phyloP scores from a whole-genome alignment of 1,284 basidiomycete species.

The Psilocybe mexicana region DNA sequence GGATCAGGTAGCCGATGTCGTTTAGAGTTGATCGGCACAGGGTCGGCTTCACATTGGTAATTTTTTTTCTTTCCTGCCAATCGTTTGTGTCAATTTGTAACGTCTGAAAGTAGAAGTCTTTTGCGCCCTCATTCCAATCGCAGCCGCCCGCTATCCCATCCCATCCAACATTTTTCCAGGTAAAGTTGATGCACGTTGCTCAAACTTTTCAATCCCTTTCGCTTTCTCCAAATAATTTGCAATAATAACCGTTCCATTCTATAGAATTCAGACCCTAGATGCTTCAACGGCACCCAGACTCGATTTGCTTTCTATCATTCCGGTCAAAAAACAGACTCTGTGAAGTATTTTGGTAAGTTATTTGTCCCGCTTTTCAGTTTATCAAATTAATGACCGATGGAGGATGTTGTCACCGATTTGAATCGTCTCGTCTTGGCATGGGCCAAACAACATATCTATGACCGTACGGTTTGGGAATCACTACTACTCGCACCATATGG shows the following conservation, averaged over 20 bases:
- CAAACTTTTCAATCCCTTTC: no score
- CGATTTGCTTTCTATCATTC: background rate
- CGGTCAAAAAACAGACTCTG: background rate
- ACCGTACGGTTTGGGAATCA: constrained; percentile 4
- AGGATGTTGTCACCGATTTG: constrained; percentile 8
- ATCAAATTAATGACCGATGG: constrained; percentile 6
- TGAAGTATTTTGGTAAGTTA: background rate
- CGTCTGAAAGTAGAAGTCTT: background rate
- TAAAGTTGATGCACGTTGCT: no score
- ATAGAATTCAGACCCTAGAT: background rate
- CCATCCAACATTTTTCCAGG: no score
- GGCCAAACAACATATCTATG: background rate
- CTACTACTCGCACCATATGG: constrained; percentile 8
- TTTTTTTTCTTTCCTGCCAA: background rate
- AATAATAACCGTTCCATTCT: background rate
- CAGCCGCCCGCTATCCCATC: background rate
- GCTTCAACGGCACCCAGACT: background rate
- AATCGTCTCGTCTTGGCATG: background rate
- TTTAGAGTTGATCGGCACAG: background rate
- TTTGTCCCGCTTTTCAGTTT: background rate
- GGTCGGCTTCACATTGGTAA: background rate
- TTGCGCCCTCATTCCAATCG: background rate
- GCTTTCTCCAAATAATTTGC: background rate
- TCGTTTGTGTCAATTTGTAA: background rate
- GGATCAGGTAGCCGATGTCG: background rate